phyloP scores from a whole-genome alignment of 75 land plant genomes.

The Cunninghamia lanceolata region DNA sequence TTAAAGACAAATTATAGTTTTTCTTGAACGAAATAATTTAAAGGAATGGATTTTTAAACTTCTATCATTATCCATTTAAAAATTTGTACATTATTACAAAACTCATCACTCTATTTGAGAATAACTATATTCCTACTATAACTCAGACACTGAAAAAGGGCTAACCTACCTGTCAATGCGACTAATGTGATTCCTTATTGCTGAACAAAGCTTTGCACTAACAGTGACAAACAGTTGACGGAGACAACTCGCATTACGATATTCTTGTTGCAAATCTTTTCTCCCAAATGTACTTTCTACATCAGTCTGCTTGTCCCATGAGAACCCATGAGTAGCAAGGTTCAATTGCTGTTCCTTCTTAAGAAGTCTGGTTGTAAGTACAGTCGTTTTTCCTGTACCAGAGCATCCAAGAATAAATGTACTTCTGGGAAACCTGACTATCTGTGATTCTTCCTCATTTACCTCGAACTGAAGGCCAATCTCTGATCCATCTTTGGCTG shows the following conservation, averaged over 20 bases:
- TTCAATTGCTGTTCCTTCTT: slow-evolving; percentile 37
- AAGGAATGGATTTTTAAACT: background rate
- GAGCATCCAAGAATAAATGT: slow-evolving; percentile 66
- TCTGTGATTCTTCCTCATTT: slow-evolving; percentile 48
- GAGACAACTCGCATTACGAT: slow-evolving; percentile 1
- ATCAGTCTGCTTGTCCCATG: background rate
- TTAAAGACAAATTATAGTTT: background rate
- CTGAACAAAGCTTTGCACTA: slow-evolving; percentile 61
- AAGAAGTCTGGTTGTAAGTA: slow-evolving; percentile 54
- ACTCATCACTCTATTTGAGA: background rate
- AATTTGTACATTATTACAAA: background rate
- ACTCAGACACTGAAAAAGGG: too few relatives aligned
- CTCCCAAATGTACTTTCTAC: background rate
- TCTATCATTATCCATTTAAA: background rate
- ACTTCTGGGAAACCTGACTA: slow-evolving; percentile 41
- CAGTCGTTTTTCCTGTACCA: slow-evolving; percentile 83
- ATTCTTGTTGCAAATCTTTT: background rate
- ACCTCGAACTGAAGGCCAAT: slow-evolving; percentile 67
- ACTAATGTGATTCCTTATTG: slow-evolving; percentile 48
- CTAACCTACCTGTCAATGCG: slow-evolving; percentile 36
- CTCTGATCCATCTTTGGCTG: slow-evolving; percentile 44
- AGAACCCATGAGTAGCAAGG: slow-evolving; percentile 19
- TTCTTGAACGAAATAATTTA: background rate
- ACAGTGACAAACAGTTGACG: slow-evolving; percentile 65
- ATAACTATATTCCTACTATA: background rate